Conservation (phyloP, 2,329 filamentous ascomycete genomes). For the Hypoxylon sp. region DNA sequence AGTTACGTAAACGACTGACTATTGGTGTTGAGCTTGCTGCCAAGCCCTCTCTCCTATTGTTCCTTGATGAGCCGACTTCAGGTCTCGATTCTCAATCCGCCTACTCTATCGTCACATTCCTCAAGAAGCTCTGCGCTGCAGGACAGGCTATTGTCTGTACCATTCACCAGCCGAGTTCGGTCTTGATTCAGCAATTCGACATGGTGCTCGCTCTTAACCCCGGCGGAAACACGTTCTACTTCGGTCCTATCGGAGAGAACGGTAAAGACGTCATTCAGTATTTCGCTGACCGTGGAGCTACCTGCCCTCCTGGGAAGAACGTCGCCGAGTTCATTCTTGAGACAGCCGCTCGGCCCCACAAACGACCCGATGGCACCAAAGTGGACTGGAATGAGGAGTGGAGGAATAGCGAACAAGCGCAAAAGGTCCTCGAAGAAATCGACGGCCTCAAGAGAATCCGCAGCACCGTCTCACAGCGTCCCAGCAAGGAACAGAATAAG, state of each 20-base stretch:
- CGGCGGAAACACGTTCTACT: constrained; percentile 80
- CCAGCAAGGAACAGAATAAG: constrained; percentile 61
- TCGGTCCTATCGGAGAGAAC: constrained; percentile 78
- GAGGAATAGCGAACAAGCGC: constrained; percentile 74
- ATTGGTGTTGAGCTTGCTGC: constrained; percentile 82
- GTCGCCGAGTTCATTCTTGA: constrained; percentile 66
- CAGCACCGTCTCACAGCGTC: constrained; percentile 42
- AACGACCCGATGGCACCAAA: constrained; percentile 56
- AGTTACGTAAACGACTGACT: constrained; percentile 79
- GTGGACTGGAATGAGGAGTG: constrained; percentile 84
- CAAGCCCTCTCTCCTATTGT: constrained; percentile 76
- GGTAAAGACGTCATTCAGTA: constrained; percentile 76
- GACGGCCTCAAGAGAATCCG: constrained; percentile 66
- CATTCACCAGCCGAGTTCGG: constrained; percentile 79
- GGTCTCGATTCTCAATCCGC: constrained; percentile 79
- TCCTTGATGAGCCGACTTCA: constrained; percentile 80
- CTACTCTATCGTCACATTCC: constrained; percentile 76
- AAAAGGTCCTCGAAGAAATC: constrained; percentile 74
- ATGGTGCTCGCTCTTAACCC: constrained; percentile 79
- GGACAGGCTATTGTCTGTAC: constrained; percentile 82
- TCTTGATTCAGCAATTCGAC: constrained; percentile 80
- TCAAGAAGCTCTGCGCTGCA: constrained; percentile 76
- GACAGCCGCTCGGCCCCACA: constrained; percentile 58
- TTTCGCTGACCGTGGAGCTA: constrained; percentile 75
- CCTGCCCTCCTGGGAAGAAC: constrained; percentile 72